Evolutionary conservation across 805 yeast species (phyloP), one percentile per base, ranked within the genome.

Genomic region (Starmerella potacharoeniae): DNA sequence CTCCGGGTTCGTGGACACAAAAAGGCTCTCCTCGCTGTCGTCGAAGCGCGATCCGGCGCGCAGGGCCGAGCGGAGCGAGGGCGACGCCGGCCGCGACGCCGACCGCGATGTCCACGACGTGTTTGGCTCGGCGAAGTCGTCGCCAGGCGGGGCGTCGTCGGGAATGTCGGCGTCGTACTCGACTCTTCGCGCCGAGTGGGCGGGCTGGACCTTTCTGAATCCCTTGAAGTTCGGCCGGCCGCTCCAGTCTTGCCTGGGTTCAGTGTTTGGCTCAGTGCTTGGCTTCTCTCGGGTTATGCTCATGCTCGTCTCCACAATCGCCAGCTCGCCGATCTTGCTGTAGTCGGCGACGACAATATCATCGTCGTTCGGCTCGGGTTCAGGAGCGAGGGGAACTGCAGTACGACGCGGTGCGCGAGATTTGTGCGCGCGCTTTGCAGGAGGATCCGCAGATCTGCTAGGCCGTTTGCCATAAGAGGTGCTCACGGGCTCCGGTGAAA

Each of bases 141-240:
- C 48, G n/a, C 13, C 36, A n/a, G 5, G 16, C 10, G 36, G 36
- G 28, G 29, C 22, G 30, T 31, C 22, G 28, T 31, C 48, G 9
- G 48, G 28, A 6, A 31, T 10, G 13, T 30, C 30, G 7, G 48
- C 48, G 14, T 44, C 48, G 14, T 44, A 44, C 29, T 44, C 36
- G 11, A 44, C 36, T 31, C 28, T 4, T 5, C 48, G 48, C 11
- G 28, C 5, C 9, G 11, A 5, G 30, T 5, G 30, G 6, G 22
- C 30, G 10, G 35, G 39, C 8, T 13, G 22, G 10, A 44, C 39
- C 9, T 55, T 51, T 34, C 43, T 50, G 51, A 62, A 62, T 4
- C 60, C 63, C 44, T 62, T 62, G 53, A 57, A 62, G 51, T 62
- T 61, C 17, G 62, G 56, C 16, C 43, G 33, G 11, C 41, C 48